Base-by-base conservation (phyloP, 106 monocot genomes). In the Agapanthus africanus region DNA sequence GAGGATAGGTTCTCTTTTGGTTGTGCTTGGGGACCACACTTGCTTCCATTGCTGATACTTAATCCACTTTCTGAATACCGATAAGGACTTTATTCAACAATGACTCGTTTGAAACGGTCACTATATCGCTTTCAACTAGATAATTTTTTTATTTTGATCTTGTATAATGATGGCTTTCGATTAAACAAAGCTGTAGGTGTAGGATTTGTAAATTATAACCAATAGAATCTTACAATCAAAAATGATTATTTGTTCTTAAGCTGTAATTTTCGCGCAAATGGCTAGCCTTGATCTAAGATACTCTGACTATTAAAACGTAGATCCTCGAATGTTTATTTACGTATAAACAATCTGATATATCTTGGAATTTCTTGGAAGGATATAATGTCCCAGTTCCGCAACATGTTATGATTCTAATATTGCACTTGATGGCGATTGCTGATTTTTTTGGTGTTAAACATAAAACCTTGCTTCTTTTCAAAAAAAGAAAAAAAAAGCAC, bases 1-100 rank as follows among this genome's bases (percentile, higher is more conserved):
- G n/a, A 57, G 61, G 16, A n/a, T n/a, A n/a, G 61, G 5, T 35
- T 61, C 61, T n/a, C 61, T 36, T n/a, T 61, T 61, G 61, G 34
- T 0, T 34, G 4, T 61, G 33, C 16, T 6, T 1, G 33, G 61
- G 61, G 61, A 61, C 61, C 61, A 36, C 61, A n/a, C 6, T 33
- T 33, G 23, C n/a, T 61, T 61, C n/a, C 36, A 61, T 19, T 61
- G 28, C 19, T 21, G 18, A 61, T 36, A 61, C 33, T 61, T n/a
- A 7, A 33, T 31, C 9, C 36, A 1, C n/a, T 36, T 61, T 15
- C 16, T 61, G 6, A 4, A 61, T 35, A 19, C 19, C 36, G 61
- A 61, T 61, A n/a, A 61, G 56, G 56, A 28, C 56, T 61, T 36
- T 19, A n/a, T 34, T 18, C 5, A 61, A 35, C 19, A 36, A 36